These are phyloP conservation scores for Boletus pseudopeckii DNA, from an alignment of 768 basidiomycete genomes.

Conservation along the genomic window DNA sequence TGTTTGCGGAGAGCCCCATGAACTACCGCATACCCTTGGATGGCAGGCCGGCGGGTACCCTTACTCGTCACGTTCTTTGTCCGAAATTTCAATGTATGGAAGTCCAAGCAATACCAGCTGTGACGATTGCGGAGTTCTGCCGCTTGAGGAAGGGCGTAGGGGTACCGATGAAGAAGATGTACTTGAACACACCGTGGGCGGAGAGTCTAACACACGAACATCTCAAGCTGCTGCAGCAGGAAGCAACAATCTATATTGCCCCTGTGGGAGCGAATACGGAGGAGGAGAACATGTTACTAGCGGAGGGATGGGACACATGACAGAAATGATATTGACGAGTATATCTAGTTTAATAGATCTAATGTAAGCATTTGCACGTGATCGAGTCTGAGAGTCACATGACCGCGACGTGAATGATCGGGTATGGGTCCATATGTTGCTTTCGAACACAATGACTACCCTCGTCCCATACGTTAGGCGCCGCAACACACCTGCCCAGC, in stretches of 20 bases:
- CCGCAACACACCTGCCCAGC: constrained; percentile 33
- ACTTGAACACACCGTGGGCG: constrained; percentile 37
- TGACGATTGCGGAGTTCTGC: constrained; percentile 36
- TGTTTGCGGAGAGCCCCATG: constrained; percentile 45
- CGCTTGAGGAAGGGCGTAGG: constrained; percentile 36
- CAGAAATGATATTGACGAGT: not conserved
- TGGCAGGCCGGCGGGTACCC: not conserved
- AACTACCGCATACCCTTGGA: constrained; percentile 16
- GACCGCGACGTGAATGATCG: constrained; percentile 26
- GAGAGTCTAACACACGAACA: constrained; percentile 17
- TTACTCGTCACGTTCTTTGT: constrained; percentile 33
- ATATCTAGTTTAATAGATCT: not conserved
- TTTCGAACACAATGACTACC: constrained; percentile 5
- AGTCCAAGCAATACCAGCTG: constrained; percentile 36
- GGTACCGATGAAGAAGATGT: constrained; percentile 49
- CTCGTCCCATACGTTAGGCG: constrained; percentile 29
- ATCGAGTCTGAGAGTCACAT: constrained; percentile 20
- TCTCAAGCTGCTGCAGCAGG: constrained; percentile 25
- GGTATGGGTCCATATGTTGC: constrained; percentile 12
- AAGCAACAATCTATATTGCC: constrained; percentile 27
- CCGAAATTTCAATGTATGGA: constrained; percentile 48
- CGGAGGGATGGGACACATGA: constrained; percentile 14
- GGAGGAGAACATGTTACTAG: constrained; percentile 42
- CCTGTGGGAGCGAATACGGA: constrained; percentile 40
- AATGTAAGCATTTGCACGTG: constrained; percentile 15